phyloP scores from a whole-genome alignment of 208 protist species.

The Vickermania spadyakhi region DNA sequence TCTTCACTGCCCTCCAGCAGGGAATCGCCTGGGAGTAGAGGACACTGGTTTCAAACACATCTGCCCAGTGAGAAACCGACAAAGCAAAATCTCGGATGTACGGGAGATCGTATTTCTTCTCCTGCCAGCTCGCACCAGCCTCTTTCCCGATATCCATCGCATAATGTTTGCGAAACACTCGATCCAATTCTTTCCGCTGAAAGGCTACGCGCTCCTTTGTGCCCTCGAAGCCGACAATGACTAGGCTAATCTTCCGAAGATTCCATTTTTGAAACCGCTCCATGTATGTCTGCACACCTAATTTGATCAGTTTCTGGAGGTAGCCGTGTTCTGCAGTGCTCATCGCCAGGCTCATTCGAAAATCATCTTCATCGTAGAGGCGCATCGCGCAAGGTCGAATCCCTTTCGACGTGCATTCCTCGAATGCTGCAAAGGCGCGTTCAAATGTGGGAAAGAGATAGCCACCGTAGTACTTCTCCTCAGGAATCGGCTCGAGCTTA shows the following conservation, averaged over 20 bases:
- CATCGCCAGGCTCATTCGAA: constrained; percentile 82
- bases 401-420: constrained; percentile 70
- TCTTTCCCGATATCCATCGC: constrained; percentile 48
- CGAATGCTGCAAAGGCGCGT: constrained; percentile 71
- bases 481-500: constrained; percentile 84
- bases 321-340: constrained; percentile 47
- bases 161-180: constrained; percentile 51
- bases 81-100: constrained; percentile 88
- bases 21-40: constrained; percentile 76
- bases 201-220: constrained; percentile 46
- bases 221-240: constrained; percentile 85
- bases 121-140: constrained; percentile 79
- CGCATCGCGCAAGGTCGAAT: constrained; percentile 84
- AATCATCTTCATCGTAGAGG: constrained; percentile 89
- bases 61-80: constrained; percentile 74
- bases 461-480: constrained; percentile 75
- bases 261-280: constrained; percentile 55
- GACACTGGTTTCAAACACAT: constrained; percentile 90
- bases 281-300: constrained; percentile 60
- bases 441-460: constrained; percentile 89
- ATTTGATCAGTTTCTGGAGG: constrained; percentile 37
- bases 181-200: constrained; percentile 48
- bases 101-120: constrained; percentile 92
- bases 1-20: constrained; percentile 88
- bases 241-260: constrained; percentile 57